A percentile compares a stretch with the other conserved stretches of the same genome.
phyloP scores from a whole-genome alignment of 2,329 filamentous ascomycete species.

The Exophiala aquamarina region DNA sequence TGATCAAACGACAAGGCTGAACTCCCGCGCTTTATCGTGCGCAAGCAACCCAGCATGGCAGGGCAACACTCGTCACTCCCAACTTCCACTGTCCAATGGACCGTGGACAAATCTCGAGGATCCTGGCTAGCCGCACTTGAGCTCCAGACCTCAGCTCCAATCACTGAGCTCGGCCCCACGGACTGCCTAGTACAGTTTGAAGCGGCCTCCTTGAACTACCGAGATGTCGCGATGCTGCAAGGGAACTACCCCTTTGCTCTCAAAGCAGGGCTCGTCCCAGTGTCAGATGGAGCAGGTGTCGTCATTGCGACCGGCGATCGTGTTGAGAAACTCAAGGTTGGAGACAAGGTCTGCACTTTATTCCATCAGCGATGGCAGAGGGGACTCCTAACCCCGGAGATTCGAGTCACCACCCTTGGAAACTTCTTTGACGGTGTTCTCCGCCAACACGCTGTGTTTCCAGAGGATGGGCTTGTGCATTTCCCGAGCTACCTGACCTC shows the following conservation, averaged over 20 bases:
- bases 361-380: conserved; percentile 43
- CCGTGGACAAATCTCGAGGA: too few relatives aligned
- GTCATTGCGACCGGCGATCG: conserved; percentile 40
- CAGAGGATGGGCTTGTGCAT: conserved; percentile 41
- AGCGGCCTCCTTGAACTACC: conserved; percentile 51
- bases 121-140: too few relatives aligned
- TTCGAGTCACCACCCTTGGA: conserved; percentile 41
- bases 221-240: conserved; percentile 35
- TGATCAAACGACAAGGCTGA: too few relatives aligned
- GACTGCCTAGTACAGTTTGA: conserved; percentile 58
- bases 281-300: conserved; percentile 46
- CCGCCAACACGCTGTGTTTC: conserved; percentile 44
- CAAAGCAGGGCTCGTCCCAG: conserved; percentile 29
- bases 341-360: conserved; percentile 41
- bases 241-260: conserved; percentile 14
- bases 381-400: conserved; percentile 31
- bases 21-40: too few relatives aligned
- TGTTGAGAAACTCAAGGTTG: conserved; percentile 34
- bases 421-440: conserved; percentile 42
- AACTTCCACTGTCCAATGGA: too few relatives aligned
- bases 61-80: too few relatives aligned
- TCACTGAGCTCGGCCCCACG: too few relatives aligned
- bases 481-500: conserved; percentile 42
- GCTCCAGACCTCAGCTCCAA: too few relatives aligned
- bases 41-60: too few relatives aligned